A percentile compares a stretch with the other conserved stretches of the same genome.
Conservation (phyloP, 2,329 filamentous ascomycete species). For the Ophiosphaerella narmari region DNA sequence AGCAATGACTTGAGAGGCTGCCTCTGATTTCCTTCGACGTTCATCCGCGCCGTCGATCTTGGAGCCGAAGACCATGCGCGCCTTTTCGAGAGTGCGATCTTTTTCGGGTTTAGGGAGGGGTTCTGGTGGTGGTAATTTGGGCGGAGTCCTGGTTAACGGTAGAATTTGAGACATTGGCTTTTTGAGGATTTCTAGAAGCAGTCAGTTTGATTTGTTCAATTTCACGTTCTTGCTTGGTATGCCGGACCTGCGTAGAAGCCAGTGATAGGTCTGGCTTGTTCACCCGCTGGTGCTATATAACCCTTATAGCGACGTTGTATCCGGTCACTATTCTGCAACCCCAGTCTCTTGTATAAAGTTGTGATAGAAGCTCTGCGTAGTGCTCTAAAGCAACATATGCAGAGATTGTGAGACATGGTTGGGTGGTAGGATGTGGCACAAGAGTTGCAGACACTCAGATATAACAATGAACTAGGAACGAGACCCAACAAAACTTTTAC, state of each 20-base stretch:
- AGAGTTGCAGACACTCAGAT: constrained; percentile 3
- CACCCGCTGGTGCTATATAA: constrained; percentile 43
- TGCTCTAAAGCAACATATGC: constrained; percentile 28
- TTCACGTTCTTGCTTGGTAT: not conserved
- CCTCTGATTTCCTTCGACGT: constrained; percentile 63
- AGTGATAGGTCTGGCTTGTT: constrained; percentile 44
- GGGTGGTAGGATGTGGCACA: too few relatives aligned
- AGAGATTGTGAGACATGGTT: constrained; percentile 28
- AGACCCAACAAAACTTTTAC: too few relatives aligned
- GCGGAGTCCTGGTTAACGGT: constrained; percentile 38
- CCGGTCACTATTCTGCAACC: constrained; percentile 41
- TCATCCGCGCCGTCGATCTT: constrained; percentile 75
- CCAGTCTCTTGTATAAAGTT: constrained; percentile 12
- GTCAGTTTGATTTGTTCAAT: constrained; percentile 8
- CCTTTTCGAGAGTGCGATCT: constrained; percentile 61
- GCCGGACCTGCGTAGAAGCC: constrained; percentile 45
- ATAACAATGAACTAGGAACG: constrained; percentile 9
- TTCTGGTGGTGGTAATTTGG: constrained; percentile 39
- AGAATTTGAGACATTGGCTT: constrained; percentile 33
- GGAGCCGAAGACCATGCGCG: constrained; percentile 80
- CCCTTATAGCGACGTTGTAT: constrained; percentile 42
- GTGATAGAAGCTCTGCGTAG: constrained; percentile 11
- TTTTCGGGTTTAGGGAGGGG: constrained; percentile 53
- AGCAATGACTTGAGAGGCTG: constrained; percentile 68
- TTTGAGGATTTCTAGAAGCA: constrained; percentile 44